phyloP scores from a whole-genome alignment of 1,284 basidiomycete species.

The Takashimella koratensis region DNA sequence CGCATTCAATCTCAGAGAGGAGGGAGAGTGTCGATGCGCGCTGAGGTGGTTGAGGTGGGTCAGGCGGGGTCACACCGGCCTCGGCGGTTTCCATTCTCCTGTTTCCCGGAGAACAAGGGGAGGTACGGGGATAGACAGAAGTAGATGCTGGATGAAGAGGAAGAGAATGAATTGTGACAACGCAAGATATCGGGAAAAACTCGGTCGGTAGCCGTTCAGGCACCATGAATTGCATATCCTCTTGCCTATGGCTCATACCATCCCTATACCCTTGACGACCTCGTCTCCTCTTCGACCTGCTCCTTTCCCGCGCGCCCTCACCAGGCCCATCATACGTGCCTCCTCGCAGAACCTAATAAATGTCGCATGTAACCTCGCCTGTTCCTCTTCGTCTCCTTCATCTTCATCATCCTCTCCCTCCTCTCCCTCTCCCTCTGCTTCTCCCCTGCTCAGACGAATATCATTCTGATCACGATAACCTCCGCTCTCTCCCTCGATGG shows the following conservation, averaged over 20 bases:
- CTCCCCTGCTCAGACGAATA: too few species aligned
- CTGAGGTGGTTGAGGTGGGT: too few species aligned
- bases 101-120: too few species aligned
- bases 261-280: constrained; percentile 36
- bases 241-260: constrained; percentile 27
- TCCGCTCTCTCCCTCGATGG: neutral
- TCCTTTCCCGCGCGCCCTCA: constrained; percentile 32
- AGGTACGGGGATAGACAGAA: neutral
- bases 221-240: too few species aligned
- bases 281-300: constrained; percentile 32
- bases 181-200: too few species aligned
- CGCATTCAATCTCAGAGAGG: constrained; percentile 26
- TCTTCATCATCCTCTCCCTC: constrained; percentile 1
- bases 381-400: constrained; percentile 17
- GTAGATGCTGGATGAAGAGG: neutral
- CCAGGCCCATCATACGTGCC: constrained; percentile 41
- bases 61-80: neutral
- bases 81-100: neutral
- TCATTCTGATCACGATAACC: neutral
- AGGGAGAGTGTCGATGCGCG: constrained; percentile 13
- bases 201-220: too few species aligned
- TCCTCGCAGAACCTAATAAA: constrained; percentile 45
- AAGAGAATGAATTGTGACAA: too few species aligned
- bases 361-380: constrained; percentile 34
- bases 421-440: constrained; percentile 1